phyloP scores from a whole-genome alignment of 139 green algal genomes.

The Chlamydomonas sp. region DNA sequence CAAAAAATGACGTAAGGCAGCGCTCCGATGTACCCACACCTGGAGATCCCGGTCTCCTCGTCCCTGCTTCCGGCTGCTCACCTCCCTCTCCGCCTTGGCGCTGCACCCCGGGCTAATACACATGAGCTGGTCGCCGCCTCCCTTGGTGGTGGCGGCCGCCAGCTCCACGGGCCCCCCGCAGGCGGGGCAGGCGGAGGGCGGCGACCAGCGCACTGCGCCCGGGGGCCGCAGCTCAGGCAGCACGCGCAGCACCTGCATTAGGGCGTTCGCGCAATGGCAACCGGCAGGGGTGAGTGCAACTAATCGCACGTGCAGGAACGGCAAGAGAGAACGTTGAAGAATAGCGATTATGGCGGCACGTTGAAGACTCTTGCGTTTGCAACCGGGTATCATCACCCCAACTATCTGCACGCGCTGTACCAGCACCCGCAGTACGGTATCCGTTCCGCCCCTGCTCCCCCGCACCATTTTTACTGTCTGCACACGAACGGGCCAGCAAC shows the following conservation, averaged over 20 bases:
- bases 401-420: not conserved
- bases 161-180: slow-evolving; percentile 40
- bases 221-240: slow-evolving; percentile 36
- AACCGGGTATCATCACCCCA: not conserved
- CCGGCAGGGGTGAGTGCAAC: not conserved
- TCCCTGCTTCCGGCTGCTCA: not conserved
- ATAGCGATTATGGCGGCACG: not conserved
- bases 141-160: not conserved
- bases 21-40: not conserved
- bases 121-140: slow-evolving; percentile 23
- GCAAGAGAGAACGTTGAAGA: not conserved
- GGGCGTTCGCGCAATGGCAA: not conserved
- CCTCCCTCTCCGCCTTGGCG: not conserved
- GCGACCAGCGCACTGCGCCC: slow-evolving; percentile 11
- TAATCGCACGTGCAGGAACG: not conserved
- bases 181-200: slow-evolving; percentile 42
- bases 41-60: not conserved
- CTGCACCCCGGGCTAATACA: slow-evolving; percentile 46
- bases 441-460: too few relatives aligned
- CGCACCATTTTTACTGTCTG: not conserved
- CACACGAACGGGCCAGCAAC: not conserved
- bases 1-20: not conserved
- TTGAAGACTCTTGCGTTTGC: not conserved
- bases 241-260: slow-evolving; percentile 15
- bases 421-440: too few relatives aligned